Evolutionary conservation across 2,329 filamentous ascomycete species (phyloP), one percentile per base, ranked within the genome.

Genomic region (Knufia fluminis): DNA sequence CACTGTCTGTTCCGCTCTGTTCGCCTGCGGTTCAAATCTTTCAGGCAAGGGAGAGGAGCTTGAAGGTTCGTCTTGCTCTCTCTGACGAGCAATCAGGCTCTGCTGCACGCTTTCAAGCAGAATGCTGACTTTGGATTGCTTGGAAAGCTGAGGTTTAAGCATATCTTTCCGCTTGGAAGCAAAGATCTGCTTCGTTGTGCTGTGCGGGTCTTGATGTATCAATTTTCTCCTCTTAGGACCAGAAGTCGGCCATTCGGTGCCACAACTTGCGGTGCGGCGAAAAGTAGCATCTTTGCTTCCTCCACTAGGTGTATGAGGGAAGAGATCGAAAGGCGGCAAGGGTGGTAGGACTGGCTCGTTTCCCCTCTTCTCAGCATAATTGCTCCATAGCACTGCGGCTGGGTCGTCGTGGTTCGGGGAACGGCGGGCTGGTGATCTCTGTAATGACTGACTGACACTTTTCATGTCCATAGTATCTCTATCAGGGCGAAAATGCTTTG

Each of bases 331-430:
- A 1, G 82, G 73, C 69, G 85, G 79, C 22, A 87, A 69, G 49
- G 75, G 69, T 33, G 78, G 78, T 57, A 79, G 80, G 36, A 63
- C 64, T 38, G 73, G 64, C 17, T 76, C 76, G 39, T 66, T 65
- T 46, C 66, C 57, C 53, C 73, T 65, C 12, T 70, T 62, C 79
- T 66, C 32, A 9, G 83, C 77, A 61, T 86, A 88, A 46, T 83
- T 80, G 58, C 85, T 85, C 86, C 86, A 91, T 1, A 90, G 67
- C 55, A 90, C 84, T 26, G 83, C 67, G 2, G 83, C 84, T 32
- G 86, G 83, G 59, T 90, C 85, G 26, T 80, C 76, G 55, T 83
- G 74, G 54, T 80, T 78, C 10, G 82, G 82, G 1, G 83, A 48
- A 10, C 45, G 33, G 16, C 45, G 45, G n/a, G n/a, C n/a, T 4